phyloP scores from a whole-genome alignment of 1,139 yeast species.

The Blastobotrys ciferrii region DNA sequence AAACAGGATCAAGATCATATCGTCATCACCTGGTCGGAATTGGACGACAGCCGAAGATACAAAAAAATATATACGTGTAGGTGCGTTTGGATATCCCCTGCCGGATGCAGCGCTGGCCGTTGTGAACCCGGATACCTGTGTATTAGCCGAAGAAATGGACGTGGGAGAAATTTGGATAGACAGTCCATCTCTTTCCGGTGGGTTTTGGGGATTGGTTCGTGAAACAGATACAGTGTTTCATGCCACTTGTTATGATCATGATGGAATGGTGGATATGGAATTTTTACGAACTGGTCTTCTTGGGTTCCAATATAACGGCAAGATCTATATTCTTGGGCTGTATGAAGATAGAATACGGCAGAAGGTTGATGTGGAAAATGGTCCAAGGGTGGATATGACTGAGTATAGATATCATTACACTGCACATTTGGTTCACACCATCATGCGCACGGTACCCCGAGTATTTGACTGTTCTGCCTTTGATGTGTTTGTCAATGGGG shows the following conservation, averaged over 20 bases:
- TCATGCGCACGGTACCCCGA: constrained; percentile 78
- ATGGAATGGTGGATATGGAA: constrained; percentile 67
- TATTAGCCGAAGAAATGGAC: constrained; percentile 64
- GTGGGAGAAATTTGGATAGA: constrained; percentile 99
- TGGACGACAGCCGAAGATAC: constrained; percentile 42
- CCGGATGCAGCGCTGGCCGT: constrained; percentile 93
- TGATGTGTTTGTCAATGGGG: constrained; percentile 81
- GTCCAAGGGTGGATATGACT: constrained; percentile 24
- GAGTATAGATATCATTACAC: constrained; percentile 70
- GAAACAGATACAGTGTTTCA: constrained; percentile 79
- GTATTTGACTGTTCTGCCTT: constrained; percentile 90
- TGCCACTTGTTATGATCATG: constrained; percentile 72
- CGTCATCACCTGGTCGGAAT: constrained; percentile 50
- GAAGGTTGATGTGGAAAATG: constrained; percentile 41
- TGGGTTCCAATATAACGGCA: constrained; percentile 85
- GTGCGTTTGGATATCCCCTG: constrained; percentile 90
- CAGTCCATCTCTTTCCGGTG: constrained; percentile 83
- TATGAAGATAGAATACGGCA: constrained; percentile 92
- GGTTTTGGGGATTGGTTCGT: constrained; percentile 70
- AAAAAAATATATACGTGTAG: constrained; percentile 60
- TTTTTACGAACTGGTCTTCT: constrained; percentile 86
- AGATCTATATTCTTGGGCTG: constrained; percentile 80
- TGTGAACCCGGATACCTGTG: constrained; percentile 85
- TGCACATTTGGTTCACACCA: constrained; percentile 74
- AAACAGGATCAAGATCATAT: constrained; percentile 69